Conservation (phyloP, 2,329 filamentous ascomycete species). For the Talaromyces sp. region DNA sequence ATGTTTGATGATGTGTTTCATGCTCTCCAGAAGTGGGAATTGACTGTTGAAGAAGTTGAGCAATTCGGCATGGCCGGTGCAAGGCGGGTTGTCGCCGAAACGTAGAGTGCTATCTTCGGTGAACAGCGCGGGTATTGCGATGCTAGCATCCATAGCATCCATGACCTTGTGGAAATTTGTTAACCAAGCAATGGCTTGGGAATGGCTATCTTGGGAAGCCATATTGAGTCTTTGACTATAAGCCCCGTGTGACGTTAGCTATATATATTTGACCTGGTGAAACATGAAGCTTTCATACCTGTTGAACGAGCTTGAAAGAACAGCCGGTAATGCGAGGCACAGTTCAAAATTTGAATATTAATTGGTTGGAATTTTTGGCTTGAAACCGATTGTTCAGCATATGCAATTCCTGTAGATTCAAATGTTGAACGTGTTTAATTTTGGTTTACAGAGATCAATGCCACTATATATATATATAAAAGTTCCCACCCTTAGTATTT, state of each 20-base stretch:
- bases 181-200: constrained; percentile 7
- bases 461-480: too few species aligned
- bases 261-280: background rate
- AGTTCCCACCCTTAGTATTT: too few species aligned
- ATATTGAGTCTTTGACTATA: background rate
- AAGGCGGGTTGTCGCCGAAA: constrained; percentile 4
- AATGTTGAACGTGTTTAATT: too few species aligned
- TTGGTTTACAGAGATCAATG: too few species aligned
- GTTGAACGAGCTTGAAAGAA: too few species aligned
- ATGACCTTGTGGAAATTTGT: constrained; percentile 6
- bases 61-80: constrained; percentile 1
- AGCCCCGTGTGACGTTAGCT: background rate
- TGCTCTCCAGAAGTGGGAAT: constrained; percentile 3
- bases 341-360: too few species aligned
- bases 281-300: too few species aligned
- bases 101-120: constrained; percentile 6
- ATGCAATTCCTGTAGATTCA: too few species aligned
- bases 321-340: too few species aligned
- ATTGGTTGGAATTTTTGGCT: too few species aligned
- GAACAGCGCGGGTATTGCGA: constrained; percentile 6
- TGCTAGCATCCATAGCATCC: constrained; percentile 3
- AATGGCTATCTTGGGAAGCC: background rate
- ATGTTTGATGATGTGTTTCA: constrained; percentile 11
- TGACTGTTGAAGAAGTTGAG: constrained; percentile 7
- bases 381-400: too few species aligned